phyloP scores from a whole-genome alignment of 1,139 yeast genomes.

The Candida sanyaensis region DNA sequence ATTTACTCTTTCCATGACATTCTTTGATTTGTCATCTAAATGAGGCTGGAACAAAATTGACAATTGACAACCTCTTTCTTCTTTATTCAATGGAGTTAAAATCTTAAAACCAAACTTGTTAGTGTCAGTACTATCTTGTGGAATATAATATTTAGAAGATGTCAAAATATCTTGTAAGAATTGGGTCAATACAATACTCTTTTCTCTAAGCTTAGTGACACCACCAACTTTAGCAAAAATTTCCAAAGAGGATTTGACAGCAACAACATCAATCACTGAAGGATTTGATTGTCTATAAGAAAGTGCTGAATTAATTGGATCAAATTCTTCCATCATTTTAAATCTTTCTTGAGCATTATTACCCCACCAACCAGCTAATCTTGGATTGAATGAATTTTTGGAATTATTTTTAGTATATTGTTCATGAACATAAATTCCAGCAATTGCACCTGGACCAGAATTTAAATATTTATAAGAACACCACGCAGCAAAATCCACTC shows the following conservation, averaged over 20 bases:
- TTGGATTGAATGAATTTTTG: conserved; percentile 46
- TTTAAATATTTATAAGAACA: conserved; percentile 91
- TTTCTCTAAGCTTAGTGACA: conserved; percentile 52
- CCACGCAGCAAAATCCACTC: conserved; percentile 92
- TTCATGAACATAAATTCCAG: conserved; percentile 77
- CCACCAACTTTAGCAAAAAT: conserved; percentile 67
- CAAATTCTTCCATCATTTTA: conserved; percentile 76
- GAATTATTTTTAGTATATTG: conserved; percentile 38
- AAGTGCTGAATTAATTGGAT: conserved; percentile 79
- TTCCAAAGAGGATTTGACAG: conserved; percentile 67
- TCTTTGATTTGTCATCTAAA: conserved; percentile 29
- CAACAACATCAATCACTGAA: conserved; percentile 77
- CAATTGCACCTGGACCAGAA: conserved; percentile 92
- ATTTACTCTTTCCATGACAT: conserved; percentile 67
- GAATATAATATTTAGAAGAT: conserved; percentile 44
- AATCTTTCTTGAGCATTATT: conserved; percentile 70
- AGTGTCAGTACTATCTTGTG: conserved; percentile 21
- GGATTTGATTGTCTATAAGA: conserved; percentile 95
- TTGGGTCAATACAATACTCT: conserved; percentile 60
- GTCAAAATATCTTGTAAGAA: conserved; percentile 53
- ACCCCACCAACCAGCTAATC: conserved; percentile 99
- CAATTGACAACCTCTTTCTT: conserved; percentile 78
- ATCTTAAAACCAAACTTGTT: conserved; percentile 56
- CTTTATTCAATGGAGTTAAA: conserved; percentile 64
- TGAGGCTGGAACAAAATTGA: conserved; percentile 68